Percentiles rank a stretch among this genome's conserved stretches.
Conservation (phyloP, 768 basidiomycete species). For the Phaffia australis region DNA sequence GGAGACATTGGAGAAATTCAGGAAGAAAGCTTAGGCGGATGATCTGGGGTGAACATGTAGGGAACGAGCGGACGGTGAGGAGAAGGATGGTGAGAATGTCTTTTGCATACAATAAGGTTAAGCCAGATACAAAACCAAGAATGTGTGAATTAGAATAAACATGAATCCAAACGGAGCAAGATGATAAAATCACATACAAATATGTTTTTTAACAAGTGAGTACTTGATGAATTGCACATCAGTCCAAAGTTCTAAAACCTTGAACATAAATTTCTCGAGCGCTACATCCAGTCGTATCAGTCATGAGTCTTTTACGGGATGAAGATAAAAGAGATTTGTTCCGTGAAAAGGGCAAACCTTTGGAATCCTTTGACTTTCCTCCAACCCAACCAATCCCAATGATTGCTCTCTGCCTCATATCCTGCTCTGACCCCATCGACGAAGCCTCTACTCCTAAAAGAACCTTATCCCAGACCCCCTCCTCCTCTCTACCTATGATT, state of each 20-base stretch:
- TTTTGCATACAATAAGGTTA: constrained; percentile 33
- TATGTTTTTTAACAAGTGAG: constrained; percentile 62
- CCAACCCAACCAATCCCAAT: no score
- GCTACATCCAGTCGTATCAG: constrained; percentile 31
- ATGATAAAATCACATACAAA: constrained; percentile 47
- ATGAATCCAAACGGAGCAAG: not conserved
- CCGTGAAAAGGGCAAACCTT: no score
- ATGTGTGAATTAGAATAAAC: constrained; percentile 5
- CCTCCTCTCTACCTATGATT: no score
- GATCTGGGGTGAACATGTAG: constrained; percentile 61
- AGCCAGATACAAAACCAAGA: not conserved
- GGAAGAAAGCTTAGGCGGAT: constrained; percentile 33
- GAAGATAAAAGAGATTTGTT: constrained; percentile 41
- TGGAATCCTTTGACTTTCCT: no score
- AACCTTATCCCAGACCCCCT: no score
- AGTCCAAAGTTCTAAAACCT: constrained; percentile 55
- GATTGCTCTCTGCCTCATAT: no score
- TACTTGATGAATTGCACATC: constrained; percentile 66
- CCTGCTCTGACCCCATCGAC: no score
- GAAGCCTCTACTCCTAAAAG: no score
- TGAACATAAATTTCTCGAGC: constrained; percentile 32
- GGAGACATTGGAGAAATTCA: constrained; percentile 15
- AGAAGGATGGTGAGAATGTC: constrained; percentile 59
- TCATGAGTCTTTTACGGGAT: constrained; percentile 37
- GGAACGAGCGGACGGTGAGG: constrained; percentile 53